Conservation (phyloP, 2,329 filamentous ascomycete genomes). For the Madurella mycetomatis region DNA sequence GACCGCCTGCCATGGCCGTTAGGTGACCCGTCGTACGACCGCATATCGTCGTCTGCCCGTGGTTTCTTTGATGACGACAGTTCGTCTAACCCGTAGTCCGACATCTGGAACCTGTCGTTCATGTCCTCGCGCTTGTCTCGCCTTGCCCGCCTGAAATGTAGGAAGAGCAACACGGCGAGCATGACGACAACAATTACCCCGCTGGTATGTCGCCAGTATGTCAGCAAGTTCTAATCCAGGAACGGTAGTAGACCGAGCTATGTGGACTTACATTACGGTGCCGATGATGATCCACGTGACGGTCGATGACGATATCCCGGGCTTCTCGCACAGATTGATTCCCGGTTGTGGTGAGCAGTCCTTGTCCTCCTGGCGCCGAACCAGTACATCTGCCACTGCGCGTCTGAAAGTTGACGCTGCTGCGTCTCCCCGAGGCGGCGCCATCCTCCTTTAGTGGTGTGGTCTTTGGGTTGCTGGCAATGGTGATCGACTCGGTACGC, state of each 20-base stretch:
- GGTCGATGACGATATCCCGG: constrained; percentile 14
- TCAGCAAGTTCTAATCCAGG: background rate
- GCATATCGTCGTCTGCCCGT: constrained; percentile 5
- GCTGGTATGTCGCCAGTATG: constrained; percentile 9
- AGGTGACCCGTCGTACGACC: constrained; percentile 12
- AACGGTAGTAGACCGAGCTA: background rate
- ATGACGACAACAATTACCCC: constrained; percentile 16
- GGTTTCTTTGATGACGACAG: constrained; percentile 4
- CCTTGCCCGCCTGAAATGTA: constrained; percentile 21
- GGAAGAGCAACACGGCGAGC: constrained; percentile 13
- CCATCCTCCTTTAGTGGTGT: constrained; percentile 1
- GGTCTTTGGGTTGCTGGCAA: too few species aligned
- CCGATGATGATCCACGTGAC: constrained; percentile 25
- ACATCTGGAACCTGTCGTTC: constrained; percentile 22
- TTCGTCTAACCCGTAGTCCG: constrained; percentile 25
- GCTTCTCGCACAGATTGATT: constrained; percentile 24
- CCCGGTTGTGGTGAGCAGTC: constrained; percentile 12
- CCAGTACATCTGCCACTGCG: constrained; percentile 10
- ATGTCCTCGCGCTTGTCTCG: constrained; percentile 22
- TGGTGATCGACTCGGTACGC: too few species aligned
- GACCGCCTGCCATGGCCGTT: constrained; percentile 12
- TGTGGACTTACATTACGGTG: constrained; percentile 18
- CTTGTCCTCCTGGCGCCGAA: constrained; percentile 16
- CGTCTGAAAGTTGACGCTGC: constrained; percentile 7
- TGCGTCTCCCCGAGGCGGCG: background rate